phyloP scores from a whole-genome alignment of 1,284 basidiomycete species.

The Lentinula novae-zelandiae region DNA sequence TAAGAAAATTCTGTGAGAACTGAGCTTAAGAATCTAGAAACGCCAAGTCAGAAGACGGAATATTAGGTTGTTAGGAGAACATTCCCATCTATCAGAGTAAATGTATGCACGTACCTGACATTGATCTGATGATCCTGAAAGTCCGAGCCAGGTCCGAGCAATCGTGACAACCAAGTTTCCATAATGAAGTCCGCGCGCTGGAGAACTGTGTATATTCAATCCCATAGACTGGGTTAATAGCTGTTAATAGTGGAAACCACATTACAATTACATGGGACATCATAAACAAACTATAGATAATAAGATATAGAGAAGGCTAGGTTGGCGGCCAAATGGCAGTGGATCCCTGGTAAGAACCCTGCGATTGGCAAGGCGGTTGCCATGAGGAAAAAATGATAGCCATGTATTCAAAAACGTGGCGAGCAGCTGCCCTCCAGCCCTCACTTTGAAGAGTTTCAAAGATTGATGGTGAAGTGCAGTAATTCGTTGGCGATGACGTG shows the following conservation, averaged over 20 bases:
- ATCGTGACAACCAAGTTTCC: no score
- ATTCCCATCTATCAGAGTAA: background rate
- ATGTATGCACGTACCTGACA: background rate
- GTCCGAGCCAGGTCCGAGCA: background rate
- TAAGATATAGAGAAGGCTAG: constrained; percentile 18
- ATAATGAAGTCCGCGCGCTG: no score
- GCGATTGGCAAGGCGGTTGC: constrained; percentile 29
- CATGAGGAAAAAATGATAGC: constrained; percentile 23
- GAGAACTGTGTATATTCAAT: no score
- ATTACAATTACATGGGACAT: no score
- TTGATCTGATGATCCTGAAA: background rate
- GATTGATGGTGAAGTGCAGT: constrained; percentile 27
- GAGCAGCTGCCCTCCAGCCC: constrained; percentile 26
- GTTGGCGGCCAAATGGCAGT: constrained; percentile 35
- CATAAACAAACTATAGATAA: background rate
- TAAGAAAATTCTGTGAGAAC: constrained; percentile 1
- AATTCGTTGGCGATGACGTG: constrained; percentile 41
- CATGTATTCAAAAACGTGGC: constrained; percentile 27
- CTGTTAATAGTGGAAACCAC: no score
- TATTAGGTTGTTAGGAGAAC: constrained; percentile 8
- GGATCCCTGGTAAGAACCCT: constrained; percentile 24
- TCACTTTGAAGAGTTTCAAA: constrained; percentile 25
- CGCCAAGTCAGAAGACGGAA: background rate
- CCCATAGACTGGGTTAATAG: no score
- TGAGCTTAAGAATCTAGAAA: no score